Evolutionary conservation across 208 protist genomes (phyloP), one percentile per base, ranked within the genome.

Genomic region (Crithidia sp.): DNA sequence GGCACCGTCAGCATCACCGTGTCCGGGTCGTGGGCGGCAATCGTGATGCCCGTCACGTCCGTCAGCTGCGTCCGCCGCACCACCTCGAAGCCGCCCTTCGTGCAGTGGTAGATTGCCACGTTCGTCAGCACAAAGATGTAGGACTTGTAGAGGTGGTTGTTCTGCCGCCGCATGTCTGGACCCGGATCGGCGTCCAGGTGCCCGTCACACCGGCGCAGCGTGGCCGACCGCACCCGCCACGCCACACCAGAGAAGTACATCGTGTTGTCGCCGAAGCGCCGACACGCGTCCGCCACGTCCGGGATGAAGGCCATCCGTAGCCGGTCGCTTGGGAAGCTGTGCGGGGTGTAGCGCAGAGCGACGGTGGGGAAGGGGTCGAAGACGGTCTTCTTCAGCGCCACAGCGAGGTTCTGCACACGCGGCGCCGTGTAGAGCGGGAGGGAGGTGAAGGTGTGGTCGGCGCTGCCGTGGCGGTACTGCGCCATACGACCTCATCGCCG

Each of bases 221-320:
- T 82, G 10, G 82, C 77, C n/a, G 82, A 80, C n/a, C 82, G 72
- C 67, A 88, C 76, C 19, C 78, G 77, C 85, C 82, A 93, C n/a
- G 85, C 88, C 45, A 90, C 57, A 55, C 88, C 88, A 67, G 85
- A 87, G 67, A 93, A 93, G 73, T 83, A 81, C 37, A 93, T 75
- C 10, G 85, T 89, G 80, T 90, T 93, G 79, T 93, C 88, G 50
- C 88, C 88, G 66, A 88, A 90, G 28, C 81, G 77, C 14, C 88
- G 76, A 66, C 78, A 87, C 36, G 77, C 65, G 43, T 86, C 80
- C 2, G 81, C 88, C 49, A 93, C 77, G 40, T 87, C 76, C 4
- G 84, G 82, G 37, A 88, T 71, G 49, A 85, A 79, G 17, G 78
- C 79, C 50, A 93, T 73, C 40, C 74, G 68, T 4, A 93, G 66